Conservation (phyloP, 1,139 yeast genomes). For the Debaryomyces fabryi region DNA sequence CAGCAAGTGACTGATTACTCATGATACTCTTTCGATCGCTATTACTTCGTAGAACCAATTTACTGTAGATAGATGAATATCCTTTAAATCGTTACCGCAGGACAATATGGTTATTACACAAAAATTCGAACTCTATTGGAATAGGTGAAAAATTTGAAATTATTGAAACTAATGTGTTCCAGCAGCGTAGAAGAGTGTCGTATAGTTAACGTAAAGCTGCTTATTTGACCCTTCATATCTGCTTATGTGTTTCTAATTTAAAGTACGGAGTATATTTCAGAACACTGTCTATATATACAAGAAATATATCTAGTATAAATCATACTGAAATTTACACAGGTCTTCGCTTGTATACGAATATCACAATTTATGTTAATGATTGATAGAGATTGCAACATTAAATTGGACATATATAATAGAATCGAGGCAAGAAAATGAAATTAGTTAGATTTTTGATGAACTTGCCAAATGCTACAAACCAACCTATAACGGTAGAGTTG, state of each 20-base stretch:
- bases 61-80: neutral
- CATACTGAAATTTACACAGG: conserved; percentile 1
- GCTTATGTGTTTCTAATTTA: neutral
- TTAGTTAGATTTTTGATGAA: conserved; percentile 79
- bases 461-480: conserved; percentile 64
- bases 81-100: neutral
- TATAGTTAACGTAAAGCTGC: neutral
- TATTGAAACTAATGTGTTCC: neutral
- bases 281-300: neutral
- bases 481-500: conserved; percentile 87
- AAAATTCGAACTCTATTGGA: neutral
- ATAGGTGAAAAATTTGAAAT: neutral
- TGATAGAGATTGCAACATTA: neutral
- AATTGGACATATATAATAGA: neutral
- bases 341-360: neutral
- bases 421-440: conserved; percentile 33
- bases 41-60: neutral
- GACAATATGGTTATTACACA: neutral
- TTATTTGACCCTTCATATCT: neutral
- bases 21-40: conserved; percentile 1
- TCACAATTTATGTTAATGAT: neutral
- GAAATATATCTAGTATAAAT: neutral
- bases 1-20: conserved; percentile 23
- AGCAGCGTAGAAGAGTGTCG: neutral
- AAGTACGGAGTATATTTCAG: neutral